phyloP scores from a whole-genome alignment of 2,329 filamentous ascomycete genomes.

The Fusarium miscanthi region DNA sequence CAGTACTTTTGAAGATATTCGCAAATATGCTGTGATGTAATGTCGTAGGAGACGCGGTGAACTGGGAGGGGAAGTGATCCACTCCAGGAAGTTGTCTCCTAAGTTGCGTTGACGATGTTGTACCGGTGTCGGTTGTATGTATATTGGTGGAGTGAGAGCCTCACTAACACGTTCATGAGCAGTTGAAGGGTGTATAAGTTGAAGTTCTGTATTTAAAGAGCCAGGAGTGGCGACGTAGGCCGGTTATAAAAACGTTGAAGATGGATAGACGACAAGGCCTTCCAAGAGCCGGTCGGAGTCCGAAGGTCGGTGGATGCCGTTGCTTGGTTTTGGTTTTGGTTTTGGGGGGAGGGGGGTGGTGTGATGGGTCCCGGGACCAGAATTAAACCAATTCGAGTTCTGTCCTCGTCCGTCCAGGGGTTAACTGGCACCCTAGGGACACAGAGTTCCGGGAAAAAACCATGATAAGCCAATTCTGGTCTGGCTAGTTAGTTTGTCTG shows the following conservation, averaged over 20 bases:
- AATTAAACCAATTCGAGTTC: constrained; percentile 44
- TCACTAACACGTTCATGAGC: constrained; percentile 47
- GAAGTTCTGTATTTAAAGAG: constrained; percentile 20
- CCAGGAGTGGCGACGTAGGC: constrained; percentile 39
- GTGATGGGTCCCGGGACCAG: constrained; percentile 45
- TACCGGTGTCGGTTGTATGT: constrained; percentile 30
- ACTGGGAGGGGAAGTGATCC: constrained; percentile 15
- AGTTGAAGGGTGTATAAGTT: constrained; percentile 33
- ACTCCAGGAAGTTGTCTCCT: constrained; percentile 6
- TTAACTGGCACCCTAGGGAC: constrained; percentile 3
- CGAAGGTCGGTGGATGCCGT: constrained; percentile 43
- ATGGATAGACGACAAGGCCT: constrained; percentile 29
- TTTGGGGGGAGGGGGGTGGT: constrained; percentile 43
- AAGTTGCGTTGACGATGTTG: constrained; percentile 41
- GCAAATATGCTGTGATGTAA: constrained; percentile 13
- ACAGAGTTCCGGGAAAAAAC: constrained; percentile 17
- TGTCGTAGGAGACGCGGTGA: constrained; percentile 8
- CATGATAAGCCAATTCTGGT: constrained; percentile 37
- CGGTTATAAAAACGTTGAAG: constrained; percentile 45
- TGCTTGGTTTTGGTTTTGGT: neutral
- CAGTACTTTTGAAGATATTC: constrained; percentile 10
- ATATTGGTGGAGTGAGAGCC: constrained; percentile 30
- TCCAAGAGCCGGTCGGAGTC: constrained; percentile 44
- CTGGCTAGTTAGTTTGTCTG: constrained; percentile 34
- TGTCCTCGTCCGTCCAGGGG: constrained; percentile 36